Evolutionary conservation across 176 grass and related monocot species (phyloP).

Genomic region (Poa annua): DNA sequence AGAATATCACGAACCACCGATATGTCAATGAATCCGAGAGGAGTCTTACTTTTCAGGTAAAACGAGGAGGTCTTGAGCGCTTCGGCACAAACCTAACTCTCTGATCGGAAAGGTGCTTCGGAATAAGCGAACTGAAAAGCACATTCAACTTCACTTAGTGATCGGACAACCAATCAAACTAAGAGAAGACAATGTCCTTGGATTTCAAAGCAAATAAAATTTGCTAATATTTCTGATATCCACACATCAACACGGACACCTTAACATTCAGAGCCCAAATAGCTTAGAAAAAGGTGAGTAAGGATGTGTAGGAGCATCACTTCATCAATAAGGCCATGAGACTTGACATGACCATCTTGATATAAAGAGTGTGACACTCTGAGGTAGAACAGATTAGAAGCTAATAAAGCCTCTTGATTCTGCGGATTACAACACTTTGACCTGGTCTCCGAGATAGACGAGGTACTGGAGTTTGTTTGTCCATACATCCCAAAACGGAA

Average conservation of each 20-base stretch:
- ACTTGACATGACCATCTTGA: neutral
- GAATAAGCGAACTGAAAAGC: too few species aligned
- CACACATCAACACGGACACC: neutral
- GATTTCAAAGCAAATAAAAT: neutral
- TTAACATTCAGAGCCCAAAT: neutral
- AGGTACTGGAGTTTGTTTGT: neutral
- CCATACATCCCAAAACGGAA: neutral
- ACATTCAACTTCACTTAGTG: too few species aligned
- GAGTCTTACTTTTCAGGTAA: too few species aligned
- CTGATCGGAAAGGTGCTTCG: too few species aligned
- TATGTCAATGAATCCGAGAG: too few species aligned
- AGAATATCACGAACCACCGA: too few species aligned
- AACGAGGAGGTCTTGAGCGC: too few species aligned
- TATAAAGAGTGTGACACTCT: neutral
- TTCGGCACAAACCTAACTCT: too few species aligned
- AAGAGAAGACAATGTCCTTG: neutral
- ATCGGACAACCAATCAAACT: neutral
- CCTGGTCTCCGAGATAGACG: neutral
- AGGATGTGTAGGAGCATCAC: neutral
- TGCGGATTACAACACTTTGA: neutral
- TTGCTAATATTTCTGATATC: neutral
- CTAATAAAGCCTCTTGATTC: neutral
- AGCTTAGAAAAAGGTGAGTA: neutral
- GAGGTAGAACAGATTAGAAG: neutral
- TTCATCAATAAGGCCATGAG: neutral